Evolutionary conservation across 805 yeast species (phyloP).

Genomic region (Ogataea polymorpha): DNA sequence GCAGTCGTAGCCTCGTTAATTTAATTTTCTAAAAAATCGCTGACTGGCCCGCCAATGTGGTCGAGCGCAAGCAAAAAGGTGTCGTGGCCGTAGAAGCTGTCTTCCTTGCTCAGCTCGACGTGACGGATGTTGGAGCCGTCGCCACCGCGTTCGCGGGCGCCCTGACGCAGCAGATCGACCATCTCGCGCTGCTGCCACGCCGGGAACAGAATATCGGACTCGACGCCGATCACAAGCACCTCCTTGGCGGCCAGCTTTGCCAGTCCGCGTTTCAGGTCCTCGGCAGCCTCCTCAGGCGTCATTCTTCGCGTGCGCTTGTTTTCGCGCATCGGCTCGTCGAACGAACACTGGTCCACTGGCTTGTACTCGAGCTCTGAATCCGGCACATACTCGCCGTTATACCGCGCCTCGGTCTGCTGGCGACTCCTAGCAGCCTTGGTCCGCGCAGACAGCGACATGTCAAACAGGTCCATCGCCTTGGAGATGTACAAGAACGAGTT

Average conservation of each 20-base stretch:
- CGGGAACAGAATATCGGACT: constrained; percentile 87
- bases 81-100: constrained; percentile 87
- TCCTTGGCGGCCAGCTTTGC: constrained; percentile 58
- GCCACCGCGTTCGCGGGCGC: constrained; percentile 33
- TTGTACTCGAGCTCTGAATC: constrained; percentile 28
- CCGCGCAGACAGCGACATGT: constrained; percentile 55
- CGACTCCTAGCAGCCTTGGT: constrained; percentile 42
- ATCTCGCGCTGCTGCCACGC: constrained; percentile 92
- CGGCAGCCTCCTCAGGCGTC: constrained; percentile 51
- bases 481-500: constrained; percentile 83
- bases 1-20: constrained; percentile 8
- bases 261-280: constrained; percentile 69
- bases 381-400: constrained; percentile 26
- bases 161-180: constrained; percentile 50
- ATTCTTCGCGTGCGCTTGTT: constrained; percentile 44
- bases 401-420: constrained; percentile 33
- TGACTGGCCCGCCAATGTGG: constrained; percentile 76
- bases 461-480: constrained; percentile 94
- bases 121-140: constrained; percentile 47
- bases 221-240: constrained; percentile 84
- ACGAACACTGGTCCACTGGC: constrained; percentile 34
- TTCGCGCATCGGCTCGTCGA: constrained; percentile 51
- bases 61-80: constrained; percentile 79
- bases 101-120: constrained; percentile 70
- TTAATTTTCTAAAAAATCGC: constrained; percentile 47